Evolutionary conservation across 257 asterid genomes (phyloP).

Genomic region (Buddleja alternifolia): DNA sequence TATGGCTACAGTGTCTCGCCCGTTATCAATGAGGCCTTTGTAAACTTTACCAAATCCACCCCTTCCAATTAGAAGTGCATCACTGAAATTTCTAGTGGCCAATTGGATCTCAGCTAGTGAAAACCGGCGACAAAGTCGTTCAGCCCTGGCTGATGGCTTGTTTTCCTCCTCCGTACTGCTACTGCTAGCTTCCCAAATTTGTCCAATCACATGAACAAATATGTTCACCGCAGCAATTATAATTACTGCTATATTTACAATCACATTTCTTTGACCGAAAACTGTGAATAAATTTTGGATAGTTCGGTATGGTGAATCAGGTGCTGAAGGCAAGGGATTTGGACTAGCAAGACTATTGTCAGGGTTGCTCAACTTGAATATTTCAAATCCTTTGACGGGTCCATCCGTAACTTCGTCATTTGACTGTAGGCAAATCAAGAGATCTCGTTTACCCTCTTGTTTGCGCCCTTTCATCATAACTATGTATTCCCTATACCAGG

Average conservation of each 20-base stretch:
- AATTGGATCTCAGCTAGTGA: slow-evolving; percentile 46
- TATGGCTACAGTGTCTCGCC: slow-evolving; percentile 39
- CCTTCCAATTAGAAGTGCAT: slow-evolving; percentile 36
- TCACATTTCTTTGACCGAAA: slow-evolving; percentile 27
- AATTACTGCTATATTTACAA: slow-evolving; percentile 32
- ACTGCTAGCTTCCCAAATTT: slow-evolving; percentile 34
- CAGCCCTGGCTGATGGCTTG: slow-evolving; percentile 31
- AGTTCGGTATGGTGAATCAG: slow-evolving; percentile 7
- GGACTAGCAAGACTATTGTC: slow-evolving; percentile 46
- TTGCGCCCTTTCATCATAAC: slow-evolving; percentile 47
- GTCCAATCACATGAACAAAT: slow-evolving; percentile 33
- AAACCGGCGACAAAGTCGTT: slow-evolving; percentile 41
- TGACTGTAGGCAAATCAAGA: slow-evolving; percentile 38
- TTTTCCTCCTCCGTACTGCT: slow-evolving; percentile 30
- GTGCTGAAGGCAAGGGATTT: slow-evolving; percentile 18
- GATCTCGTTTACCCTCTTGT: slow-evolving; percentile 32
- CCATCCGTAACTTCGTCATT: slow-evolving; percentile 20
- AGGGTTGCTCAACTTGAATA: slow-evolving; percentile 54
- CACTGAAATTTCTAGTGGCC: slow-evolving; percentile 38
- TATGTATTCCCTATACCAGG: slow-evolving; percentile 43
- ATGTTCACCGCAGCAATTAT: slow-evolving; percentile 35
- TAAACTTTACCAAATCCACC: slow-evolving; percentile 52
- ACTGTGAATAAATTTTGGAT: not conserved
- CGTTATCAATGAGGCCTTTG: slow-evolving; percentile 39
- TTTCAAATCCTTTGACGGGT: slow-evolving; percentile 46